A percentile compares a stretch with the other conserved stretches of the same genome.
These are phyloP conservation scores for Akebia trifoliata DNA, from an alignment of 164 flowering plant species.

Conservation along the genomic window DNA sequence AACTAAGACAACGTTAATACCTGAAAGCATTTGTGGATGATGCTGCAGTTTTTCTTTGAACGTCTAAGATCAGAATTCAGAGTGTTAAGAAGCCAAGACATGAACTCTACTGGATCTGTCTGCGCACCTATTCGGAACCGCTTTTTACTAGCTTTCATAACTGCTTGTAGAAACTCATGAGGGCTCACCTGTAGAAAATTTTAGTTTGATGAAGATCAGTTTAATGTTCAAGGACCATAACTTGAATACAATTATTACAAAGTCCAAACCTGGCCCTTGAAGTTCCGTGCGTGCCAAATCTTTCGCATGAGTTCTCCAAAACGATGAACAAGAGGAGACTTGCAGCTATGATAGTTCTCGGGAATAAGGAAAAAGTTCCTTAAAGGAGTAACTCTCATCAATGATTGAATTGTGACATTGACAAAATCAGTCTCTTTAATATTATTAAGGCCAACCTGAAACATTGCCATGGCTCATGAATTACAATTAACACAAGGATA, in stretches of 20 bases:
- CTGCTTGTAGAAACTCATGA: slow-evolving; percentile 94
- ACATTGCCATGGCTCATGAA: slow-evolving; percentile 3
- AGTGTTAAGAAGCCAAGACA: slow-evolving; percentile 97
- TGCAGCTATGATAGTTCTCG: slow-evolving; percentile 75
- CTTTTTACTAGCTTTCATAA: slow-evolving; percentile 94
- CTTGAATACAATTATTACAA: no score
- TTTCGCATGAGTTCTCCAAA: slow-evolving; percentile 96
- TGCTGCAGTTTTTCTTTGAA: slow-evolving; percentile 56
- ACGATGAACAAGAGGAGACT: slow-evolving; percentile 88
- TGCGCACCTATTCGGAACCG: slow-evolving; percentile 79
- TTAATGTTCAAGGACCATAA: no score
- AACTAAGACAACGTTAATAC: no score
- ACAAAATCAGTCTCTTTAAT: slow-evolving; percentile 94
- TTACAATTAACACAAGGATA: background rate
- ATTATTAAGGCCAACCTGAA: slow-evolving; percentile 92
- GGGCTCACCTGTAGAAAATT: slow-evolving; percentile 81
- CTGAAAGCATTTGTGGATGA: slow-evolving; percentile 92
- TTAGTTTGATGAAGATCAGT: background rate
- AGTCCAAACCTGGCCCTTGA: slow-evolving; percentile 97
- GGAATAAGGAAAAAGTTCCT: slow-evolving; percentile 95
- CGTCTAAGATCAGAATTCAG: slow-evolving; percentile 71
- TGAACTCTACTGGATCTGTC: slow-evolving; percentile 96
- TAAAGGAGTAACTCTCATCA: slow-evolving; percentile 95
- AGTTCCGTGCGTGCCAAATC: slow-evolving; percentile 96
- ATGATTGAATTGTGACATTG: slow-evolving; percentile 89